Evolutionary conservation across 352 stramenopile genomes (phyloP).

Genomic region (Pythium oligandrum): DNA sequence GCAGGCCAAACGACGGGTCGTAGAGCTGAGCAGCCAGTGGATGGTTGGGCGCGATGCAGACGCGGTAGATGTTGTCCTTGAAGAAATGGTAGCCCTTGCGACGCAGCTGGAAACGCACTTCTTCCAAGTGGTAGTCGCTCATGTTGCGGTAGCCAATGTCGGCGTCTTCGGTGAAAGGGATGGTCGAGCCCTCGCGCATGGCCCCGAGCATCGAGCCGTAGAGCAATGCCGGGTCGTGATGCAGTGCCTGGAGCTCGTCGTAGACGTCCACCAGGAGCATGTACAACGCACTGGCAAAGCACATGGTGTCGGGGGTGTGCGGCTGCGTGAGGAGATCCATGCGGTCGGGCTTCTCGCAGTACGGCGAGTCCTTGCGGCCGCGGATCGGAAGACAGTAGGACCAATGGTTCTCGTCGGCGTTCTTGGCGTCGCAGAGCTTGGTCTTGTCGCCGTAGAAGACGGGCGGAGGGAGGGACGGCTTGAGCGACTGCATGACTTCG

Average conservation of each 20-base stretch:
- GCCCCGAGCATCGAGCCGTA: constrained; percentile 48
- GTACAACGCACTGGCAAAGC: constrained; percentile 44
- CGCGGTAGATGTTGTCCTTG: constrained; percentile 27
- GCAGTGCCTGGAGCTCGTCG: constrained; percentile 24
- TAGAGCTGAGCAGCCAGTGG: constrained; percentile 32
- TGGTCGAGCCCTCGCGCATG: constrained; percentile 37
- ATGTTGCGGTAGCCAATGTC: constrained; percentile 34
- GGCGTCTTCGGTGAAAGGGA: constrained; percentile 50
- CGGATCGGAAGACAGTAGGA: constrained; percentile 48
- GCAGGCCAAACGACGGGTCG: constrained; percentile 9
- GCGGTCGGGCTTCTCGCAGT: constrained; percentile 36
- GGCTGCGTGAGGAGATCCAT: constrained; percentile 33
- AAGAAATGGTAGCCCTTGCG: constrained; percentile 53
- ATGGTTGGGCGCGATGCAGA: constrained; percentile 38
- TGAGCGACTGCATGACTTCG: constrained; percentile 7
- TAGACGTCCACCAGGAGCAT: constrained; percentile 54
- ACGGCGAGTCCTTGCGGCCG: constrained; percentile 35
- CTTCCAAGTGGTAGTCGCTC: constrained; percentile 4
- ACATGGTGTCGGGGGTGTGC: constrained; percentile 24
- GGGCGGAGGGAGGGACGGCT: constrained; percentile 10
- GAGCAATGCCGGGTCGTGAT: constrained; percentile 24
- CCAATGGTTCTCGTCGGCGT: constrained; percentile 13
- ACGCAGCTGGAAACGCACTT: constrained; percentile 17
- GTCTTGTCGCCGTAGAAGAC: constrained; percentile 19
- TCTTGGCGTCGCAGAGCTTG: constrained; percentile 12